Base-by-base conservation (phyloP, 2,329 filamentous ascomycete species). In the Purpureocillium takamizusanense region DNA sequence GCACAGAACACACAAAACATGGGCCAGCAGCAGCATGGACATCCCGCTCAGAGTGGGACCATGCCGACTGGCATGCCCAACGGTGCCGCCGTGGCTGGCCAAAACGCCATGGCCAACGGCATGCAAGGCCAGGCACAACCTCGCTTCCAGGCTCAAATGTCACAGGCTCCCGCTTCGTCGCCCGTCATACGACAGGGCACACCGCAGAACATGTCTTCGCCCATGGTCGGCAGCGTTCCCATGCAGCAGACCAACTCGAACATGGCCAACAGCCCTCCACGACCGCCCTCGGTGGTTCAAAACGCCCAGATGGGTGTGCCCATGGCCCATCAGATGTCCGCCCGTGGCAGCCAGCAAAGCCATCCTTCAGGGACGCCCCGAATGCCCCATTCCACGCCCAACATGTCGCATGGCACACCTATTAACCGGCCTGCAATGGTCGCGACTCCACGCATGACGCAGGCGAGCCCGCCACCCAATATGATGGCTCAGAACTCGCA, bases 161-260 rank as follows among this genome's bases (percentile, higher is more conserved):
- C 77, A 2, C 79, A 83, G 51, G 65, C 74, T 13, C 71, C 75
- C 4, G 78, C 77, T 2, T 79, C 80, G 8, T 86, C 84, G n/a
- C 84, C 85, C 0, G 65, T 78, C 41, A 59, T 74, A 16, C 69
- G 75, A 12, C 78, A 83, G 48, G 74, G 73, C 16, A 82, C 78
- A 2, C 78, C 78, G 11, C 76, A 78, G 40, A 76, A 73, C 40
- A 73, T 76, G 62, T 81, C 78, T 5, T 82, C 78, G 2, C 79
- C 78, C 8, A 79, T 76, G 67, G 70, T 77, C n/a, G 67, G 67
- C 32, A 71, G 71, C 28, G 72, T 74, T 18, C 63, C 75, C 1
- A 83, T 83, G 78, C 76, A 81, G 44, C 69, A 72, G 28, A 78
- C 76, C 21, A 76, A 73, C 35, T 83, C 81, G 2, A 81, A 72